Evolutionary conservation across 805 yeast genomes (phyloP).

Genomic region (Metschnikowia proteae): DNA sequence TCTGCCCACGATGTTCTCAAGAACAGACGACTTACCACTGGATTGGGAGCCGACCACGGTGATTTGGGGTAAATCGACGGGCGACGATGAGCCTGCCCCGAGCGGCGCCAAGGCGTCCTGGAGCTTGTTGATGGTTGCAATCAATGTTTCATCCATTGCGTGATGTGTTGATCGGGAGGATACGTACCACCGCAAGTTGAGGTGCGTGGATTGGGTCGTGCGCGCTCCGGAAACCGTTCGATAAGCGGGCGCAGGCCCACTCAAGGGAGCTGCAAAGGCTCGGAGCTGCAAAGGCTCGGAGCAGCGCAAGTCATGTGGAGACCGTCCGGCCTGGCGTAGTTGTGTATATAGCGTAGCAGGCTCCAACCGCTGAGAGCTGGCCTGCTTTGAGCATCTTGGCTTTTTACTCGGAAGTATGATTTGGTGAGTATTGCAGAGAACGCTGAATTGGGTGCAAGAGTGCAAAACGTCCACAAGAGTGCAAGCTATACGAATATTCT

Average conservation of each 20-base stretch:
- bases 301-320: no score
- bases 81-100: conserved; percentile 86
- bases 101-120: conserved; percentile 97
- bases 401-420: no score
- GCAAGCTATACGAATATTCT: no score
- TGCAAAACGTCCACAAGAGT: no score
- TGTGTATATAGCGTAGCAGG: no score
- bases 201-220: conserved; percentile 8
- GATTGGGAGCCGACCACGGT: conserved; percentile 96
- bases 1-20: conserved; percentile 87
- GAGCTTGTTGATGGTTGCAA: conserved; percentile 80
- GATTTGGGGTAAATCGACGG: conserved; percentile 88
- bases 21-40: conserved; percentile 82
- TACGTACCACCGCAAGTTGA: background rate
- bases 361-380: no score
- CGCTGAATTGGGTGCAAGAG: no score
- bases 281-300: no score
- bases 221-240: conserved; percentile 6
- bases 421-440: no score
- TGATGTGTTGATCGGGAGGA: background rate
- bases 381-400: no score
- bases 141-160: conserved; percentile 72
- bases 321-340: no score
- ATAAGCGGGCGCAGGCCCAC: conserved; percentile 1
- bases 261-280: no score